phyloP scores from a whole-genome alignment of 768 basidiomycete genomes.

The Mycena chlorophos region DNA sequence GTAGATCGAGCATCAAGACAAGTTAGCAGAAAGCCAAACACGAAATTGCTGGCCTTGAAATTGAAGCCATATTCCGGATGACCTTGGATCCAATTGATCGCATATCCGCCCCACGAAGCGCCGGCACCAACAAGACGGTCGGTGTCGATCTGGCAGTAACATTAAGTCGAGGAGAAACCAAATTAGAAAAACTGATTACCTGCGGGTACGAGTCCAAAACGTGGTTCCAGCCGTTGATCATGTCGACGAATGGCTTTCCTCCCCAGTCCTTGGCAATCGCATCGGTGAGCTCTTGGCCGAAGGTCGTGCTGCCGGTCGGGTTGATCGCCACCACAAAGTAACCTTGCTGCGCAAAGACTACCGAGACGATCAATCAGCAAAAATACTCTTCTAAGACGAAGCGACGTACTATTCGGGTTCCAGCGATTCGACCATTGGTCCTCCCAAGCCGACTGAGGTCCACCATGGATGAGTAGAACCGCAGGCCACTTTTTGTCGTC shows the following conservation, averaged over 20 bases:
- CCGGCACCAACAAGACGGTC: conserved; percentile 77
- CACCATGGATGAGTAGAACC: conserved; percentile 81
- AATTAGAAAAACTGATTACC: conserved; percentile 35
- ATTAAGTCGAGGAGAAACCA: too few species aligned
- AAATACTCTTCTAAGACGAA: background rate
- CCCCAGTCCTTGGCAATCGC: conserved; percentile 82
- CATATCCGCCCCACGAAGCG: conserved; percentile 85
- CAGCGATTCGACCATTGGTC: conserved; percentile 85
- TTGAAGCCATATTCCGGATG: conserved; percentile 85
- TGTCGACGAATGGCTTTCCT: conserved; percentile 79
- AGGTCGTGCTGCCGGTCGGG: conserved; percentile 92
- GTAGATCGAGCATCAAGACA: conserved; percentile 1
- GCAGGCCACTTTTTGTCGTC: conserved; percentile 77
- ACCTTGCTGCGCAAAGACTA: conserved; percentile 83
- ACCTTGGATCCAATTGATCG: conserved; percentile 96
- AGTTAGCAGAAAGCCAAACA: background rate
- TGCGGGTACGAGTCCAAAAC: conserved; percentile 68
- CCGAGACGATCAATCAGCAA: background rate
- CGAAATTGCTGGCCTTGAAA: conserved; percentile 62
- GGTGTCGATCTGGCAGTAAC: conserved; percentile 63
- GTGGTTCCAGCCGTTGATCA: conserved; percentile 74
- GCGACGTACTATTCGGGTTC: conserved; percentile 75
- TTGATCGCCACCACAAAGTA: conserved; percentile 89
- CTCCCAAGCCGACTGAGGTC: conserved; percentile 84
- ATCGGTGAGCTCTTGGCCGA: conserved; percentile 88